A percentile compares a stretch with the other conserved stretches of the same genome.
Conservation (phyloP, 768 basidiomycete genomes). For the Solioccasus polychromus region DNA sequence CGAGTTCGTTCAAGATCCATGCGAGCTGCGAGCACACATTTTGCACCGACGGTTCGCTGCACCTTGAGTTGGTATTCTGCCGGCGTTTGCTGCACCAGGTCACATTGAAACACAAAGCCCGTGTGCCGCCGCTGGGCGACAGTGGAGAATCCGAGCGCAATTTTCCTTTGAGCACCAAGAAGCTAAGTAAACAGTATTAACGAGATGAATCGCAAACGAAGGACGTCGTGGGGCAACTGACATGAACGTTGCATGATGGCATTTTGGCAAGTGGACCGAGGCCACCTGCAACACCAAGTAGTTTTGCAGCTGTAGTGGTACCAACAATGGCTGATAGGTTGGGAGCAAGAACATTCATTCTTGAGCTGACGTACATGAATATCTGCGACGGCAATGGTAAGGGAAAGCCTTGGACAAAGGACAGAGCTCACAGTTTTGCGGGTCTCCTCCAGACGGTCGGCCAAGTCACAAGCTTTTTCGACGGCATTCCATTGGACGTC, state of each 20-base stretch:
- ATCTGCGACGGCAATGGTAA: slow-evolving; percentile 51
- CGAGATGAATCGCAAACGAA: slow-evolving; percentile 1
- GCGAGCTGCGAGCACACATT: slow-evolving; percentile 83
- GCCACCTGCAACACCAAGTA: slow-evolving; percentile 96
- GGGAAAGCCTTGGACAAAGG: slow-evolving; percentile 1
- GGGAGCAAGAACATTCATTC: slow-evolving; percentile 98
- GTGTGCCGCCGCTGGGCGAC: slow-evolving; percentile 87
- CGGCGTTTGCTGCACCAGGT: slow-evolving; percentile 80
- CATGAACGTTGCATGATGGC: slow-evolving; percentile 94
- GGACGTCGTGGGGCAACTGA: slow-evolving; percentile 37
- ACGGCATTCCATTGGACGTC: slow-evolving; percentile 78
- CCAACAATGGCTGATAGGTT: slow-evolving; percentile 98
- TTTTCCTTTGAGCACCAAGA: slow-evolving; percentile 90
- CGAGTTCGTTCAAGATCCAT: slow-evolving; percentile 89
- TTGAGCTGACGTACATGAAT: slow-evolving; percentile 98
- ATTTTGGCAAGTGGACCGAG: slow-evolving; percentile 87
- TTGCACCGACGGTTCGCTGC: slow-evolving; percentile 92
- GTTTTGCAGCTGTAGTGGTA: slow-evolving; percentile 96
- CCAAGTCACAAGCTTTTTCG: slow-evolving; percentile 82
- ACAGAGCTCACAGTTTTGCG: slow-evolving; percentile 66
- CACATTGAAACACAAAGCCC: slow-evolving; percentile 95
- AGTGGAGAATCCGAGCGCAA: slow-evolving; percentile 89
- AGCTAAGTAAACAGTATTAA: slow-evolving; percentile 50
- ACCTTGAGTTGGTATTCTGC: slow-evolving; percentile 88
- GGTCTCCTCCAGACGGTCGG: slow-evolving; percentile 83